Conservation (phyloP, 2,329 filamentous ascomycete species). For the Alternaria brassicae region DNA sequence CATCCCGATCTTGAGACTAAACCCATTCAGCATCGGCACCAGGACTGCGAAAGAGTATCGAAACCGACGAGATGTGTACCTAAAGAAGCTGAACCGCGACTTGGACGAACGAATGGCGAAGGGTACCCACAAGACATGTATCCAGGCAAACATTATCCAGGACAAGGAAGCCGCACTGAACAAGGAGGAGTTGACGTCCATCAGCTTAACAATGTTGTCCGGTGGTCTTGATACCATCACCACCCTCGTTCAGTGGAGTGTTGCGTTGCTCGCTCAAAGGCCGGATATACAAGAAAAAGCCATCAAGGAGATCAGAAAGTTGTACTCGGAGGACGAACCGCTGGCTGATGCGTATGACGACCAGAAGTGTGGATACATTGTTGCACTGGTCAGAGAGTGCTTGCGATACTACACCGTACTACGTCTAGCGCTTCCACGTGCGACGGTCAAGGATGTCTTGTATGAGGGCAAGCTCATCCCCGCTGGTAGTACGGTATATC, state of each 20-base stretch:
- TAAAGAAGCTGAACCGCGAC: slow-evolving; percentile 64
- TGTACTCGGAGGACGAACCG: slow-evolving; percentile 61
- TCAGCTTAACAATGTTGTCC: slow-evolving; percentile 72
- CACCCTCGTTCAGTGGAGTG: slow-evolving; percentile 70
- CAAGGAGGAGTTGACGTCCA: slow-evolving; percentile 68
- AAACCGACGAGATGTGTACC: slow-evolving; percentile 65
- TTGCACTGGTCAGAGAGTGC: slow-evolving; percentile 68
- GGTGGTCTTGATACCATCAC: slow-evolving; percentile 72
- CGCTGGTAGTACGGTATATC: slow-evolving; percentile 68
- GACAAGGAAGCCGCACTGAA: slow-evolving; percentile 69
- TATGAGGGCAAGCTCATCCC: slow-evolving; percentile 67
- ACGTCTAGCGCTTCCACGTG: slow-evolving; percentile 67
- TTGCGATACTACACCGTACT: slow-evolving; percentile 69
- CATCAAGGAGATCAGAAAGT: slow-evolving; percentile 61
- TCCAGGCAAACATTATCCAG: slow-evolving; percentile 70
- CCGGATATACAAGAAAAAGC: slow-evolving; percentile 70
- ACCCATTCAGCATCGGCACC: slow-evolving; percentile 67
- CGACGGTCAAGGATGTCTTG: slow-evolving; percentile 65
- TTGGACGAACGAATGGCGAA: slow-evolving; percentile 67
- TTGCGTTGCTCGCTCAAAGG: slow-evolving; percentile 65
- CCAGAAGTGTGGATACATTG: slow-evolving; percentile 68
- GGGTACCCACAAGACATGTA: slow-evolving; percentile 68
- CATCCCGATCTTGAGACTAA: slow-evolving; percentile 65
- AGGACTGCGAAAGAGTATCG: slow-evolving; percentile 67
- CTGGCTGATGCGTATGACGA: slow-evolving; percentile 68